These are phyloP conservation scores for Macrolepiota albuminosa DNA, from an alignment of 768 basidiomycete species.

Conservation along the genomic window DNA sequence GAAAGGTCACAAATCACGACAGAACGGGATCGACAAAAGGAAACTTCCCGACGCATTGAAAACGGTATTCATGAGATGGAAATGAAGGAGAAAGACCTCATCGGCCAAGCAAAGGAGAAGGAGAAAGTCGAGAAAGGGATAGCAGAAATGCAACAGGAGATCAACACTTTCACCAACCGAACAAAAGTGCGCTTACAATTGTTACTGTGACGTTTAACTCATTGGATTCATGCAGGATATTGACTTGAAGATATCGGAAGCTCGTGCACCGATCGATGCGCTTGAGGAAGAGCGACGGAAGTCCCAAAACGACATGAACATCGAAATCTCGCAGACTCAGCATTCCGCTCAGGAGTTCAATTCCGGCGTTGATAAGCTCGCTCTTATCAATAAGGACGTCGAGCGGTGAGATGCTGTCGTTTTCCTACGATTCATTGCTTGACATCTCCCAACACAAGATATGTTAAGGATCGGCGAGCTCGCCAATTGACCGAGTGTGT, in stretches of 20 bases:
- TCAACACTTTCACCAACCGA: constrained; percentile 35
- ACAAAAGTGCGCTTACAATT: constrained; percentile 40
- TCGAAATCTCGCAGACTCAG: constrained; percentile 49
- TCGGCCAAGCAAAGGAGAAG: constrained; percentile 56
- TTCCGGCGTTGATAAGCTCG: constrained; percentile 57
- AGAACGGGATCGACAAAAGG: constrained; percentile 61
- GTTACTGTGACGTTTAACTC: neutral
- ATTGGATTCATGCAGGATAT: constrained; percentile 42
- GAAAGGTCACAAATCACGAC: constrained; percentile 51
- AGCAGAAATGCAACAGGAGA: constrained; percentile 53
- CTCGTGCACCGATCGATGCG: constrained; percentile 59
- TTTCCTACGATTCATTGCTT: neutral
- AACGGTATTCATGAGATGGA: constrained; percentile 59
- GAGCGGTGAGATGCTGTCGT: constrained; percentile 45
- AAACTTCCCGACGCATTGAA: constrained; percentile 49
- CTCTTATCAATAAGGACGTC: constrained; percentile 53
- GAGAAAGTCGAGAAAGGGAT: constrained; percentile 51
- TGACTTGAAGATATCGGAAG: constrained; percentile 54
- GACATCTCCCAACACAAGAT: constrained; percentile 38
- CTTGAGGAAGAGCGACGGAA: constrained; percentile 54
- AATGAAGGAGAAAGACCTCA: constrained; percentile 52
- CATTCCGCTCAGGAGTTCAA: constrained; percentile 58
- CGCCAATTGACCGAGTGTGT: constrained; percentile 56
- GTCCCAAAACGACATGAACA: constrained; percentile 44
- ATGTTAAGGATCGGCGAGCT: constrained; percentile 64